phyloP scores from a whole-genome alignment of 192 early-diverging fungal genomes.

The Rhizoclosmatium globosum region DNA sequence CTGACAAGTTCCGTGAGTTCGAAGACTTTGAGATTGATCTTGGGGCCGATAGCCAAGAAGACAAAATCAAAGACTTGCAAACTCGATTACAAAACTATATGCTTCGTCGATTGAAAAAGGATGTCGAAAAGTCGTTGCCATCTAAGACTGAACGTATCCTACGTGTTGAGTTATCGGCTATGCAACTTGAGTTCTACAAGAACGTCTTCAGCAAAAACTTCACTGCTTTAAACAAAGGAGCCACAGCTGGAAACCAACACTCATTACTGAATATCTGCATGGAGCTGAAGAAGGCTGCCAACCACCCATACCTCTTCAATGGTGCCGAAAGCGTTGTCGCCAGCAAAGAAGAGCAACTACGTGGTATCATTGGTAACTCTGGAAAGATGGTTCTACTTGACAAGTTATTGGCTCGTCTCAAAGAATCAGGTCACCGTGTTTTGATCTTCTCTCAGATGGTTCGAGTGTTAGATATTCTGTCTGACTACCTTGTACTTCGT shows the following conservation, averaged over 20 bases:
- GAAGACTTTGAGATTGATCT: slow-evolving; percentile 84
- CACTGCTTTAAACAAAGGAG: slow-evolving; percentile 78
- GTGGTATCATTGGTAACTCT: slow-evolving; percentile 86
- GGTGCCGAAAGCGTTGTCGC: slow-evolving; percentile 50
- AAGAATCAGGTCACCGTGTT: slow-evolving; percentile 92
- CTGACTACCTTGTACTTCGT: slow-evolving; percentile 90
- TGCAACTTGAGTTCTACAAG: slow-evolving; percentile 95
- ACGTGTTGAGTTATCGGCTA: slow-evolving; percentile 87
- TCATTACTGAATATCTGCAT: slow-evolving; percentile 93
- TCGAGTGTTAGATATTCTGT: slow-evolving; percentile 93
- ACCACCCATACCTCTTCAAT: slow-evolving; percentile 87
- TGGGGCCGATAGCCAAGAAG: slow-evolving; percentile 61
- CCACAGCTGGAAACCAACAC: slow-evolving; percentile 57
- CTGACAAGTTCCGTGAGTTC: slow-evolving; percentile 76
- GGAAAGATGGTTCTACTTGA: slow-evolving; percentile 99
- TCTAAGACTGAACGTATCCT: slow-evolving; percentile 96
- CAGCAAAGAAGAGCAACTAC: slow-evolving; percentile 76
- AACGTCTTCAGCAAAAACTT: slow-evolving; percentile 95
- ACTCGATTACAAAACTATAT: slow-evolving; percentile 85
- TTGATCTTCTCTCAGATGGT: slow-evolving; percentile 99
- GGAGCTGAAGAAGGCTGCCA: slow-evolving; percentile 96
- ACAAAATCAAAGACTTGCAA: slow-evolving; percentile 89
- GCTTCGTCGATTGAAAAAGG: slow-evolving; percentile 96
- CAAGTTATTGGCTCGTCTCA: slow-evolving; percentile 90
- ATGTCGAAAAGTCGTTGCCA: slow-evolving; percentile 97